Conservation (phyloP, 257 asterid genomes). For the Craterostigma plantagineum region DNA sequence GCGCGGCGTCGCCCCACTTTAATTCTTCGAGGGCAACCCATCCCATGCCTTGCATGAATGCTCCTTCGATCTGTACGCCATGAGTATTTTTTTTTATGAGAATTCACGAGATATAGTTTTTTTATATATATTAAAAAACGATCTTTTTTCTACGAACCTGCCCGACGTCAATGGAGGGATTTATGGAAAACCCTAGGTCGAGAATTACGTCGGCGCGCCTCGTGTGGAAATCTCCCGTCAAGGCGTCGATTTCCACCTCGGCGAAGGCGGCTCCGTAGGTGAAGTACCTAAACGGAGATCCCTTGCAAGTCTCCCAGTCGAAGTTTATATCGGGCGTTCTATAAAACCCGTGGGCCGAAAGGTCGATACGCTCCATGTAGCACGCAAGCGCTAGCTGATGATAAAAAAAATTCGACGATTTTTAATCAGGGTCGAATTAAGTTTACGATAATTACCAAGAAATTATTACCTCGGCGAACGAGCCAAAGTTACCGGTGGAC, state of each 20-base stretch:
- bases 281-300: conserved; percentile 63
- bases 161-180: conserved; percentile 93
- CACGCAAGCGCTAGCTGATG: conserved; percentile 71
- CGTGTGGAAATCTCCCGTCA: conserved; percentile 87
- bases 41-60: conserved; percentile 86
- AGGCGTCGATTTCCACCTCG: conserved; percentile 88
- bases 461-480: conserved; percentile 62
- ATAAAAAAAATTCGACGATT: conserved; percentile 1
- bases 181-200: conserved; percentile 84
- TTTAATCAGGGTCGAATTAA: no score
- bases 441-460: no score
- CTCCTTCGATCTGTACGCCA: conserved; percentile 71
- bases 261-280: conserved; percentile 90
- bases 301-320: conserved; percentile 69
- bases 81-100: conserved; percentile 3
- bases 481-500: conserved; percentile 28
- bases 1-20: conserved; percentile 90
- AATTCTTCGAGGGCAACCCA: conserved; percentile 93
- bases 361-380: conserved; percentile 79
- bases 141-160: conserved; percentile 31
- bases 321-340: conserved; percentile 66
- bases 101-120: background rate
- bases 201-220: conserved; percentile 59
- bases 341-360: conserved; percentile 89
- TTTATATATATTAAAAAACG: no score